Percentiles rank a stretch among this genome's conserved stretches.
Conservation (phyloP, 2,329 filamentous ascomycete genomes). For the Paecilomyces sp. region DNA sequence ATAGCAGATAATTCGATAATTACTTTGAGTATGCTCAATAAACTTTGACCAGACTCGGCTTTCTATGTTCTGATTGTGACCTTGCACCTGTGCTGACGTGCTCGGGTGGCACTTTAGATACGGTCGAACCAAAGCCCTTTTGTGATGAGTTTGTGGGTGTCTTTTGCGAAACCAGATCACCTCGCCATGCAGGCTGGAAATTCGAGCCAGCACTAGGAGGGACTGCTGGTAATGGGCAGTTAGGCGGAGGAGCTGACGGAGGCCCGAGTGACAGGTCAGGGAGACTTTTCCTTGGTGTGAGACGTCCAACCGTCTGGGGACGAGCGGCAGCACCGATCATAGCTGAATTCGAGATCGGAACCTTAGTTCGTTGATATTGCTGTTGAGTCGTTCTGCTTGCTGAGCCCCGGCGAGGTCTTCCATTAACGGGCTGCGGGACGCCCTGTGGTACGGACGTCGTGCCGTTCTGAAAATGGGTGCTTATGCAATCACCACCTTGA, state of each 20-base stretch:
- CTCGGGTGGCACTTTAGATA: not conserved
- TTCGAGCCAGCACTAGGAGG: slow-evolving; percentile 7
- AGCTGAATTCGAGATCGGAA: slow-evolving; percentile 1
- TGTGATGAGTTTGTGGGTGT: not conserved
- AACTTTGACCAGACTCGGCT: not conserved
- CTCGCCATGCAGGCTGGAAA: slow-evolving; percentile 2
- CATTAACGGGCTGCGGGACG: not conserved
- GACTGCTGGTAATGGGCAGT: slow-evolving; percentile 18
- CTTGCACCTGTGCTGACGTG: not conserved
- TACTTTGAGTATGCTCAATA: not conserved
- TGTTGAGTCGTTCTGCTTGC: not conserved
- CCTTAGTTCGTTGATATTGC: not conserved
- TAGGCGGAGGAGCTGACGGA: slow-evolving; percentile 17
- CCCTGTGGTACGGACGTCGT: not conserved
- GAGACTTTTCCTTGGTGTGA: slow-evolving; percentile 11
- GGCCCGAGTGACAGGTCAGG: slow-evolving; percentile 15
- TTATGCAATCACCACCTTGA: not conserved
- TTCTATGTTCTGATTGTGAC: not conserved
- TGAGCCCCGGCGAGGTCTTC: not conserved
- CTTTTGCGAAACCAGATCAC: not conserved
- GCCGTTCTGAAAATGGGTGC: not conserved
- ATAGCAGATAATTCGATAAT: not conserved
- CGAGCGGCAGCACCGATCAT: slow-evolving; percentile 1
- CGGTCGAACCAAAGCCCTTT: not conserved
- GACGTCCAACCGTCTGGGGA: not conserved